Base-by-base conservation (phyloP, 495 filamentous ascomycete genomes). In the Hypoxylon cercidicola region DNA sequence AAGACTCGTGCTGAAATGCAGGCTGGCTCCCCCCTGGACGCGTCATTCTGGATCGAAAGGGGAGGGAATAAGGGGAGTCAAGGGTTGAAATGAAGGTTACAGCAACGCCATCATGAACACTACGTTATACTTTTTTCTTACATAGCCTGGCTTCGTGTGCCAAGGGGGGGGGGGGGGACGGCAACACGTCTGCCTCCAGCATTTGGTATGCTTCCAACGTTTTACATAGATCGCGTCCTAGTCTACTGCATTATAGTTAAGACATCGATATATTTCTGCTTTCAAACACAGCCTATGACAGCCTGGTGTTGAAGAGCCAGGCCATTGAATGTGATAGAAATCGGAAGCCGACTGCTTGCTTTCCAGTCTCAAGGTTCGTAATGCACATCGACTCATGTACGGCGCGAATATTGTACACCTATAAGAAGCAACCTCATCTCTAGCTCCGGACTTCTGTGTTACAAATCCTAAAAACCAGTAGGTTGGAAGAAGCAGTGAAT, bases 71-170 rank as follows among this genome's bases (percentile, higher is more conserved):
- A n/a, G 39, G 19, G 54, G 54, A 60, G 53, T 68, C 55, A 25
- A 40, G 23, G 64, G 64, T 11, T 39, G 54, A 52, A 45, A 55
- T 28, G 49, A 50, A 67, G n/a, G 45, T 48, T 62, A 62, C 62
- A 68, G 58, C 59, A 54, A 68, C 51, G 64, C 32, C 54, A 68
- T 55, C 64, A 68, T 35, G 64, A 68, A 62, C 58, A 68, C 44
- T 62, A 68, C 64, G 59, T 62, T 62, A 62, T 44, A 61, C 15
- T 61, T 32, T 58, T 19, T 39, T n/a, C 21, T 57, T 43, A 30
- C 20, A 34, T 48, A 48, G 55, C 55, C 23, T 7, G 40, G 62
- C 12, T 41, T 34, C 51, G 52, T 46, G 47, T 53, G 7, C 25
- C 25, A 28, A n/a, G n/a, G 3, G 25, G 7, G 25, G 7, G 25